Evolutionary conservation across 257 asterid genomes (phyloP).

Genomic region (Primulina eburnea): DNA sequence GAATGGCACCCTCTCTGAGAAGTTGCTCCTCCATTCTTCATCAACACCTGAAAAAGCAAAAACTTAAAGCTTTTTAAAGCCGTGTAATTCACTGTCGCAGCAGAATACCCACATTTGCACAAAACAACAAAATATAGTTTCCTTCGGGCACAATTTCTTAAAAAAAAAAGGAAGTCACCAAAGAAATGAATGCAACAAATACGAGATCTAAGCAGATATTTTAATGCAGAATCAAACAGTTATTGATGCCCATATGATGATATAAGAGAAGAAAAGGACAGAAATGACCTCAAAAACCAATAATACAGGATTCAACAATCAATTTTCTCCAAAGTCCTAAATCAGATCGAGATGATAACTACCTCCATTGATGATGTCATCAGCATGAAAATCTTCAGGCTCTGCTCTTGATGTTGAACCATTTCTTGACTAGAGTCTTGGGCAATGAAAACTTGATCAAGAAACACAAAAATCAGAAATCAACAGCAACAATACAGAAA

Average conservation of each 20-base stretch:
- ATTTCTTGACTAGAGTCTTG: slow-evolving; percentile 87
- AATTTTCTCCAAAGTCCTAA: slow-evolving; percentile 15
- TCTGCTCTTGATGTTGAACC: slow-evolving; percentile 83
- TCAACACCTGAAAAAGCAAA: slow-evolving; percentile 82
- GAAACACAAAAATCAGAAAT: slow-evolving; percentile 32
- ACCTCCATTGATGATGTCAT: slow-evolving; percentile 66
- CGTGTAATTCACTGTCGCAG: slow-evolving; percentile 40
- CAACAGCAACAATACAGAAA: slow-evolving; percentile 28
- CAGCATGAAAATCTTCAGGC: slow-evolving; percentile 92
- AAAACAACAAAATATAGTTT: neutral
- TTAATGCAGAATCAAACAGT: slow-evolving; percentile 27
- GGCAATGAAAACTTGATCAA: slow-evolving; percentile 77
- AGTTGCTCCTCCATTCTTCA: slow-evolving; percentile 89
- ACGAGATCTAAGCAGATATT: slow-evolving; percentile 36
- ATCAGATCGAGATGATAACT: slow-evolving; percentile 27
- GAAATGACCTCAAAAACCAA: neutral
- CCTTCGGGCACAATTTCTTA: neutral
- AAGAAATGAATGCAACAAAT: slow-evolving; percentile 28
- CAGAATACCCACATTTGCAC: slow-evolving; percentile 48
- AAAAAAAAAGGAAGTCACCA: slow-evolving; percentile 21
- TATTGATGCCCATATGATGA: slow-evolving; percentile 23
- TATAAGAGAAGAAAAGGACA: slow-evolving; percentile 1
- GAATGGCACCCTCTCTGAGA: slow-evolving; percentile 74
- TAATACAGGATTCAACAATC: slow-evolving; percentile 15
- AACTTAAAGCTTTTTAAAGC: slow-evolving; percentile 45